These are phyloP conservation scores for Phaeosphaeriaceae sp. DNA, from an alignment of 2,329 filamentous ascomycete genomes.

Conservation along the genomic window DNA sequence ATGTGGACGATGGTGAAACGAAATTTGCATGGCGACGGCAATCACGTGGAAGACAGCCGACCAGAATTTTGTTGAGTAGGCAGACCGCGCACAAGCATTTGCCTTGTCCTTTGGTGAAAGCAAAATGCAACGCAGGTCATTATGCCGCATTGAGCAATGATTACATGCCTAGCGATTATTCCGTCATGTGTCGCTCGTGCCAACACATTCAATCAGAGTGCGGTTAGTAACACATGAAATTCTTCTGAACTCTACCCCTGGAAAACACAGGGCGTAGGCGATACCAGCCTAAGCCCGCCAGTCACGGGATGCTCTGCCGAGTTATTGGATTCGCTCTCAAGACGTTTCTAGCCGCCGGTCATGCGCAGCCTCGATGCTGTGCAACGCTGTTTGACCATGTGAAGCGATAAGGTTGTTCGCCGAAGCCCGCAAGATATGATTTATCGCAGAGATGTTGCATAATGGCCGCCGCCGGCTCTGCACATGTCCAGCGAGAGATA, in stretches of 20 bases:
- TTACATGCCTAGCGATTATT: background rate
- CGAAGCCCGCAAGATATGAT: background rate
- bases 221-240: background rate
- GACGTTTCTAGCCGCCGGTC: background rate
- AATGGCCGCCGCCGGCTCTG: slow-evolving; percentile 1
- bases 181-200: background rate
- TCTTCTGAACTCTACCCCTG: background rate
- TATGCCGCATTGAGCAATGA: background rate
- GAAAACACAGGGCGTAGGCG: background rate
- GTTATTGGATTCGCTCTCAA: background rate
- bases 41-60: background rate
- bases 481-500: background rate
- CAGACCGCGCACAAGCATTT: background rate
- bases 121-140: background rate
- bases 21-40: background rate
- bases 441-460: background rate
- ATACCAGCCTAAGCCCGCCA: background rate
- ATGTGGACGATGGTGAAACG: background rate
- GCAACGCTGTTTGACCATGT: background rate
- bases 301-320: background rate
- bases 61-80: background rate
- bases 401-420: background rate
- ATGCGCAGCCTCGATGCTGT: background rate
- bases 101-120: background rate
- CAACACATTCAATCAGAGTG: background rate